These are phyloP conservation scores for Biscutella auriculata DNA, from an alignment of 441 rosid genomes.

Conservation along the genomic window DNA sequence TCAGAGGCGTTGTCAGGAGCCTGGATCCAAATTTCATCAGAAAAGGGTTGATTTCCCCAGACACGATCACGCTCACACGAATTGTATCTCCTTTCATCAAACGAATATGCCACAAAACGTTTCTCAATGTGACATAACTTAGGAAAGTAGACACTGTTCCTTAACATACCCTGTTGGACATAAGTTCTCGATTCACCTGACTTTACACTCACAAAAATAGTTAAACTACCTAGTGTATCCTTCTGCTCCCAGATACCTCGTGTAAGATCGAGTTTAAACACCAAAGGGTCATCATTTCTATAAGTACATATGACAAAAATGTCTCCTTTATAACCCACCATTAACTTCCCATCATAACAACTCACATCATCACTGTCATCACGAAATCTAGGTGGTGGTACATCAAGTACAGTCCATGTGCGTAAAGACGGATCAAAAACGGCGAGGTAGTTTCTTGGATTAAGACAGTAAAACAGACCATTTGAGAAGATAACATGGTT, in stretches of 20 bases:
- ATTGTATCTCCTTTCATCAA: constrained; percentile 1
- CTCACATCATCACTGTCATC: background rate
- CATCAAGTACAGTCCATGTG: constrained; percentile 4
- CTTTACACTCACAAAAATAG: background rate
- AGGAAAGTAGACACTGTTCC: constrained; percentile 15
- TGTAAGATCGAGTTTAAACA: constrained; percentile 15
- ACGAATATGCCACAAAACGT: constrained; percentile 3
- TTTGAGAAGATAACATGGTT: constrained; percentile 16
- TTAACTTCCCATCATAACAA: background rate
- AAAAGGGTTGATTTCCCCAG: background rate
- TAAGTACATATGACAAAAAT: background rate
- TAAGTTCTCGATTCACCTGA: constrained; percentile 17
- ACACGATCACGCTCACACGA: background rate
- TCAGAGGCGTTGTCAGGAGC: constrained; percentile 1
- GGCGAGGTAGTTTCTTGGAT: background rate
- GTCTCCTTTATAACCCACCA: constrained; percentile 9
- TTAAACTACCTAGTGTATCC: constrained; percentile 7
- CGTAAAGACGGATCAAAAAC: constrained; percentile 16
- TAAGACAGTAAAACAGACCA: constrained; percentile 18
- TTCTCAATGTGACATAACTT: background rate
- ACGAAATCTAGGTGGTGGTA: background rate
- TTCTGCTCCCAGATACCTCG: constrained; percentile 7
- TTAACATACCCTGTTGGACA: background rate
- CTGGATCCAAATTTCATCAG: constrained; percentile 10
- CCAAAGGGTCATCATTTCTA: constrained; percentile 1